Conservation (phyloP, 805 yeast genomes). For the Sugiyamaella mastotermitis region DNA sequence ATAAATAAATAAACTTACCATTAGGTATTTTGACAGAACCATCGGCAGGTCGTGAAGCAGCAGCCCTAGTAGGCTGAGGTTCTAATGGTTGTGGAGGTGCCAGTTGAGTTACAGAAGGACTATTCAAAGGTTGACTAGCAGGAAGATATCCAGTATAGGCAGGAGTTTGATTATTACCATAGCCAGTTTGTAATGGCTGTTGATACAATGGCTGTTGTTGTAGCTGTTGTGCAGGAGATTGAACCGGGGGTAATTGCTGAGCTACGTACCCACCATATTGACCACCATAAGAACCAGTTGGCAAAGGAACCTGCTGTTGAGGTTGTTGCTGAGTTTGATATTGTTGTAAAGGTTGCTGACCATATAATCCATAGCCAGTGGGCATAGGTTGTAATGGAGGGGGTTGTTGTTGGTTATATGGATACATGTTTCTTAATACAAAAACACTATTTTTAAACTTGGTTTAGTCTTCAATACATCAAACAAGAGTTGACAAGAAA, state of each 20-base stretch:
- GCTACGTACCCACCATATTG: not conserved
- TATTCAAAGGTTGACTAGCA: too few species aligned
- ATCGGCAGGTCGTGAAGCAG: conserved; percentile 38
- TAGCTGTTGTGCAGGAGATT: conserved; percentile 24
- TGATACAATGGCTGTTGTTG: conserved; percentile 16
- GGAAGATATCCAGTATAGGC: conserved; percentile 5
- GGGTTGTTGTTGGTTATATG: conserved; percentile 11
- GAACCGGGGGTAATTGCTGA: conserved; percentile 5
- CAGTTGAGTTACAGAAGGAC: too few species aligned
- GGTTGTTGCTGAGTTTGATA: conserved; percentile 13
- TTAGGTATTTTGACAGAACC: conserved; percentile 24
- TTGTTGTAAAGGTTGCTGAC: conserved; percentile 1
- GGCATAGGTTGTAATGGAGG: conserved; percentile 20
- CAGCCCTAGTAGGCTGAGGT: conserved; percentile 23
- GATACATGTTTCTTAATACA: conserved; percentile 3
- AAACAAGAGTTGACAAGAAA: too few species aligned
- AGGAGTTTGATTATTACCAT: conserved; percentile 21
- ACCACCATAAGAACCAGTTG: conserved; percentile 1
- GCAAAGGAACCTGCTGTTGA: conserved; percentile 18
- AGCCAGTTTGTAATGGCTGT: conserved; percentile 26
- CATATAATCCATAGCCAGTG: conserved; percentile 24
- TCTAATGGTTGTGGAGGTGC: conserved; percentile 12
- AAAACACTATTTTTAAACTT: too few species aligned
- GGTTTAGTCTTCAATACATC: too few species aligned
- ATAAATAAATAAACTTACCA: conserved; percentile 13